phyloP scores from a whole-genome alignment of 2,329 filamentous ascomycete genomes.

The Amauroascus verrucosus region DNA sequence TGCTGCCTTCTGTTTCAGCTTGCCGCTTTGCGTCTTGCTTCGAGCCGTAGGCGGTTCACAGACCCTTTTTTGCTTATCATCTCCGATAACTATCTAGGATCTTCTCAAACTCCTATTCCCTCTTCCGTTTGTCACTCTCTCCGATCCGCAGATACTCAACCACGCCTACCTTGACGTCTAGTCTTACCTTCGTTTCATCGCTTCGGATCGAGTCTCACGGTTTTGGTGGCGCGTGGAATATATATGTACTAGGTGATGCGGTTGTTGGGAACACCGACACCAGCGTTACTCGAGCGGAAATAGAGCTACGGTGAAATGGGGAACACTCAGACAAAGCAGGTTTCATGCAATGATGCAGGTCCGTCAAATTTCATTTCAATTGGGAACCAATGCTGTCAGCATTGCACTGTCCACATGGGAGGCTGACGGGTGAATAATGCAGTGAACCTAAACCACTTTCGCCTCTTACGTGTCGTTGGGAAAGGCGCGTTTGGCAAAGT shows the following conservation, averaged over 20 bases:
- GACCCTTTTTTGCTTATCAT: neutral
- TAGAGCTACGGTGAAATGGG: conserved; percentile 53
- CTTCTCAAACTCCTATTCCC: neutral
- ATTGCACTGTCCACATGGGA: neutral
- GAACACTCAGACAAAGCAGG: conserved; percentile 87
- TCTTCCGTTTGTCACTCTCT: neutral
- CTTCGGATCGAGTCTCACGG: neutral
- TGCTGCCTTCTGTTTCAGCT: neutral
- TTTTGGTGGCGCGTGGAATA: neutral
- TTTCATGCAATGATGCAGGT: conserved; percentile 91
- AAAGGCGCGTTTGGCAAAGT: conserved; percentile 98
- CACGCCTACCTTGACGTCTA: neutral
- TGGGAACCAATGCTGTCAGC: neutral
- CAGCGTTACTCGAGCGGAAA: conserved; percentile 6
- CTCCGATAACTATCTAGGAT: neutral
- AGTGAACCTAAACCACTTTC: conserved; percentile 98
- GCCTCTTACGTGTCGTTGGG: conserved; percentile 85
- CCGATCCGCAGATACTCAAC: neutral
- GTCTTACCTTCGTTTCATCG: neutral
- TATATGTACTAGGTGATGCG: conserved; percentile 2
- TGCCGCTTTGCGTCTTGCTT: neutral
- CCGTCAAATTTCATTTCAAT: conserved; percentile 29
- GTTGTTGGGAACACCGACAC: neutral
- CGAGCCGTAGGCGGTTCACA: neutral
- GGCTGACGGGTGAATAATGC: neutral